phyloP scores from a whole-genome alignment of 495 filamentous ascomycete genomes.

The Penicillium pancosmium region DNA sequence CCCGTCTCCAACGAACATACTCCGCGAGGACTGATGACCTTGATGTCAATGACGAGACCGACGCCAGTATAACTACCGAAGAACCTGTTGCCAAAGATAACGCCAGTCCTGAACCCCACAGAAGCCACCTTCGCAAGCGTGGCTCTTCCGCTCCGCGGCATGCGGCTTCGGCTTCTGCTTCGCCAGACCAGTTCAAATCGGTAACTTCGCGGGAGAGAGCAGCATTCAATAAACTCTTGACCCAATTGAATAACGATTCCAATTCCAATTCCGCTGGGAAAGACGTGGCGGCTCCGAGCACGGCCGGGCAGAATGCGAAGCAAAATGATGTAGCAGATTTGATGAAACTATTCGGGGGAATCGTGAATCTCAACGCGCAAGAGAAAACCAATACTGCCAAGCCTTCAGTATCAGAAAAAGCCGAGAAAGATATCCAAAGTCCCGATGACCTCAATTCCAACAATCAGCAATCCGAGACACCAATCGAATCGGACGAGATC shows the following conservation, averaged over 20 bases:
- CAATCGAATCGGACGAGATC: background rate
- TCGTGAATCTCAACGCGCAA: background rate
- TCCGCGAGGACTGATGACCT: conserved; percentile 4
- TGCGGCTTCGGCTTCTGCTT: background rate
- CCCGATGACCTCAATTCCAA: background rate
- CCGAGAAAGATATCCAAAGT: background rate
- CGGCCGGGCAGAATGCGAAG: conserved; percentile 5
- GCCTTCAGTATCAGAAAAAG: background rate
- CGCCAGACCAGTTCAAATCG: background rate
- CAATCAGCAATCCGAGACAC: background rate
- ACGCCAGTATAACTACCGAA: background rate
- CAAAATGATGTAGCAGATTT: conserved; percentile 31
- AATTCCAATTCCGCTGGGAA: background rate
- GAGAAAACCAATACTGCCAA: background rate
- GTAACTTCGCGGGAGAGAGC: conserved; percentile 32
- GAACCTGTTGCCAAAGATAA: background rate
- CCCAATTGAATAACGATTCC: background rate
- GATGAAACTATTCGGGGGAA: conserved; percentile 30
- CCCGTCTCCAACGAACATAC: conserved; percentile 13
- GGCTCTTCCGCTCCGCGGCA: conserved; percentile 18
- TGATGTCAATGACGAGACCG: background rate
- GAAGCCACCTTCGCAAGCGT: conserved; percentile 32
- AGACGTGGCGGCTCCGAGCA: background rate
- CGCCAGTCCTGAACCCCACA: background rate
- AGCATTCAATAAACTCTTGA: background rate